Evolutionary conservation across 495 filamentous ascomycete genomes (phyloP), one percentile per base, ranked within the genome.

Genomic region (Baudoinia panamericana): DNA sequence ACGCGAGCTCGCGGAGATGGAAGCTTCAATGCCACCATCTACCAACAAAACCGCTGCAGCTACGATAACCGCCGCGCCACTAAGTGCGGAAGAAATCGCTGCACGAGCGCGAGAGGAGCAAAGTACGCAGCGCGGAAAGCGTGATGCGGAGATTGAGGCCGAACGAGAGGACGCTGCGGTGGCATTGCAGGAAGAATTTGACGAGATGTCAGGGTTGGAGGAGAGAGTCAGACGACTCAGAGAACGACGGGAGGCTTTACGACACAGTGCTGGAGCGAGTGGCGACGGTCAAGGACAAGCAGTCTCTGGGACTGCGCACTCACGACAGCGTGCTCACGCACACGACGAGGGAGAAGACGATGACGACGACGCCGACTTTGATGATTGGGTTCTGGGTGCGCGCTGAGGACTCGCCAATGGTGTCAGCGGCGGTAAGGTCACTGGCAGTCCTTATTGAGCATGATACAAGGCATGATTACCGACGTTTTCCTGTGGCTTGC

Each of bases 171-270:
- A 93, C 52, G 85, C 87, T 3, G 78, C 75, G 16, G 71, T 81
- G 33, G 72, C 24, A 4, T 58, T 95, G 41, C 77, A 88, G 57
- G 77, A 82, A 42, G 90, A 97, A 58, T 84, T 96, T 56, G 90
- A 93, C 37, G 78, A 90, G 56, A 95, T 96, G 88, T 84, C 90
- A 55, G 75, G 75, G 39, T 69, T 94, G 31, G 90, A 95, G 60
- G 75, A 76, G 49, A 70, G 87, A 27, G 81, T 93, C 6, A 65
- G 68, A 52, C 72, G 68, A 51, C 59, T 97, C 45, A 80, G 86
- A 52, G 80, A 87, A 50, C 75, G 65, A 56, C 64, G 73, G 39
- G 76, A 81, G 48, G 62, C 68, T 30, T 48, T 80, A 32, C 59
- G 76, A 27, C 72, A 72, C 46, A 66, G 62, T 4, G 26, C 18